phyloP scores from a whole-genome alignment of 768 basidiomycete species.

The Mycena latifolia region DNA sequence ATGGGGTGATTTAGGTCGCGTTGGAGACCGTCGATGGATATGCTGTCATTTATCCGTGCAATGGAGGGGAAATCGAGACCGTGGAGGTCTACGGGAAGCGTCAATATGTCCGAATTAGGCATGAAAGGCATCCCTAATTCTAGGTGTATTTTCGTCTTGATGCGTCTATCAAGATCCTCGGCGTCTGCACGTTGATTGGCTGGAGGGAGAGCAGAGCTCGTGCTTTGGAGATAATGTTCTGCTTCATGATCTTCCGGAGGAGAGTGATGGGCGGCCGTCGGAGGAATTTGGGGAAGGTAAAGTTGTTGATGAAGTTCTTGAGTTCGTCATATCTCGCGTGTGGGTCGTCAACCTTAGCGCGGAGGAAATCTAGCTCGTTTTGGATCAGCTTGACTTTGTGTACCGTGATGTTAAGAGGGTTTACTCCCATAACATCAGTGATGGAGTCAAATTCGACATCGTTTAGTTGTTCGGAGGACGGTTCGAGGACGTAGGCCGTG shows the following conservation, averaged over 20 bases:
- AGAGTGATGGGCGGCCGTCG: slow-evolving; percentile 36
- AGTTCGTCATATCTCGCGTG: slow-evolving; percentile 30
- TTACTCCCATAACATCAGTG: slow-evolving; percentile 1
- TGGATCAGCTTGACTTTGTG: slow-evolving; percentile 21
- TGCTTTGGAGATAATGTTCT: slow-evolving; percentile 36
- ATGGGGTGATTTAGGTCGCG: slow-evolving; percentile 44
- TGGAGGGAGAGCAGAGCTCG: slow-evolving; percentile 39
- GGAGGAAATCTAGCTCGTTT: slow-evolving; percentile 39
- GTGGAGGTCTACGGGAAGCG: slow-evolving; percentile 23
- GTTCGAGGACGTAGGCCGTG: slow-evolving; percentile 28
- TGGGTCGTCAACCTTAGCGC: too few species aligned
- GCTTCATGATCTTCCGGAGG: too few species aligned
- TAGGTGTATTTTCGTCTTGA: slow-evolving; percentile 36
- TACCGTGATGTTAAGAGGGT: slow-evolving; percentile 22
- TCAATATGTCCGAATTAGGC: slow-evolving; percentile 17
- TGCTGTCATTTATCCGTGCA: slow-evolving; percentile 32
- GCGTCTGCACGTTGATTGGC: slow-evolving; percentile 36
- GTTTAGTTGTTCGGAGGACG: background rate
- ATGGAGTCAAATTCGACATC: slow-evolving; percentile 16
- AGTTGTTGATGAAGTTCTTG: slow-evolving; percentile 34
- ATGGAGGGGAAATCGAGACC: slow-evolving; percentile 43
- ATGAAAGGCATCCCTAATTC: slow-evolving; percentile 41
- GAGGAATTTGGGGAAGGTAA: slow-evolving; percentile 38
- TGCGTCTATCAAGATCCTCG: too few species aligned
- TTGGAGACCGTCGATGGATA: slow-evolving; percentile 35